Evolutionary conservation across 805 yeast genomes (phyloP).

Genomic region (Ogataea angusta): DNA sequence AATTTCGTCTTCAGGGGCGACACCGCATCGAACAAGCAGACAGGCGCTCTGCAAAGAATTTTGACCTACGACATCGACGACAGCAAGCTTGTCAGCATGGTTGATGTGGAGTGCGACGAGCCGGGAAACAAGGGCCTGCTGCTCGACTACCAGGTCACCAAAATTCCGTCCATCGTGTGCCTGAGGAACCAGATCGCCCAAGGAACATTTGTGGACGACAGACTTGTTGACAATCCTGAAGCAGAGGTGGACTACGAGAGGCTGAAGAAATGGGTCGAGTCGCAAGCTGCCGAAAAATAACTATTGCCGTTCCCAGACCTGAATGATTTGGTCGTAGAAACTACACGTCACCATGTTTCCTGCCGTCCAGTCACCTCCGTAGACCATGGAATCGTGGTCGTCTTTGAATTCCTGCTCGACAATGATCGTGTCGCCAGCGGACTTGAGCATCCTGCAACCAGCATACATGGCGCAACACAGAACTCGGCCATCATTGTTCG

Average conservation of each 20-base stretch:
- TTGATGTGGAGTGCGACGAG: slow-evolving; percentile 69
- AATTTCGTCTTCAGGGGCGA: slow-evolving; percentile 73
- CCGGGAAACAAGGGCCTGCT: slow-evolving; percentile 58
- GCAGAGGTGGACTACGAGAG: slow-evolving; percentile 42
- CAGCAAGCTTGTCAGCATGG: slow-evolving; percentile 50
- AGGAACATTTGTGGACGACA: slow-evolving; percentile 35
- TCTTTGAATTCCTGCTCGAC: slow-evolving; percentile 49
- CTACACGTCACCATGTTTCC: slow-evolving; percentile 73
- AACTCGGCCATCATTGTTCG: slow-evolving; percentile 44
- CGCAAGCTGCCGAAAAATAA: slow-evolving; percentile 34
- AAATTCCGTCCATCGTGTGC: slow-evolving; percentile 66
- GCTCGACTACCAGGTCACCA: slow-evolving; percentile 48
- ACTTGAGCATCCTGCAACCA: slow-evolving; percentile 71
- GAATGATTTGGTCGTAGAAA: slow-evolving; percentile 82
- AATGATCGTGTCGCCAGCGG: slow-evolving; percentile 27
- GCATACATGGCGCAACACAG: slow-evolving; percentile 93
- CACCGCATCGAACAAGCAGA: slow-evolving; percentile 55
- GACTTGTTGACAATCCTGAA: slow-evolving; percentile 27
- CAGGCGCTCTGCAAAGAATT: slow-evolving; percentile 56
- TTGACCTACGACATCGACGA: slow-evolving; percentile 42
- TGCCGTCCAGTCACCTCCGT: slow-evolving; percentile 89
- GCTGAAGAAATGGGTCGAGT: slow-evolving; percentile 42
- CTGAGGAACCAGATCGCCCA: slow-evolving; percentile 62
- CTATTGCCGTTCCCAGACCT: slow-evolving; percentile 52
- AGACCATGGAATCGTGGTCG: slow-evolving; percentile 89